Base-by-base conservation (phyloP, 2,329 filamentous ascomycete species). In the Spiromastix sp. region DNA sequence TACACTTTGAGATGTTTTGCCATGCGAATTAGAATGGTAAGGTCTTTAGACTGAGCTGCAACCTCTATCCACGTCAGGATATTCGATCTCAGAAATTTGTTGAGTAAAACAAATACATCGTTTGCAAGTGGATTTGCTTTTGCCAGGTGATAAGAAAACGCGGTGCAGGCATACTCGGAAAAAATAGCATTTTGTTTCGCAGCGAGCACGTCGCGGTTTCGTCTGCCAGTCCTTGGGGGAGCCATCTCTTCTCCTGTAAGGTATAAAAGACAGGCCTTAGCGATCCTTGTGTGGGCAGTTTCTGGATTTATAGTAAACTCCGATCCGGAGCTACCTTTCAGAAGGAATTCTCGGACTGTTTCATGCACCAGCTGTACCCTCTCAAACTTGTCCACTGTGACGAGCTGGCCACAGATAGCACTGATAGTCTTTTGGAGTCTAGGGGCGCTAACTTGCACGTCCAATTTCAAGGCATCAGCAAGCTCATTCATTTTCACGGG, bases 1-100 rank as follows among this genome's bases (percentile, higher is more conserved):
- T 46, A 48, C 9, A 19, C 34, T 17, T 18, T 38, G 8, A 48
- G 21, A 28, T 42, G 31, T 31, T 38, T 47, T 16, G 43, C 32
- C 8, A 32, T 22, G 17, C 26, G 31, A 29, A 40, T 45, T 25
- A 48, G 32, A 11, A 25, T 28, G 7, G 20, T 27, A 17, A 48
- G 34, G 22, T 46, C 32, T 19, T 32, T 17, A 15, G 30, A 40
- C 8, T 32, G 27, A 10, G 40, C 42, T 15, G 43, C 25, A 15
- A n/a, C 13, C 21, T 63, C 59, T 26, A 63, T 56, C 60, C 59
- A 62, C 7, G 51, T 50, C 8, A 62, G 46, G 3, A 62, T 35
- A 36, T 60, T 60, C 16, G 47, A 42, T 10, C 46, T 48, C 5
- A 60, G 32, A 38, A 62, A 61, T 8, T 36, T 37, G 8, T 44